Conservation (phyloP, 148 eudicot genomes). For the Cornus kousa region DNA sequence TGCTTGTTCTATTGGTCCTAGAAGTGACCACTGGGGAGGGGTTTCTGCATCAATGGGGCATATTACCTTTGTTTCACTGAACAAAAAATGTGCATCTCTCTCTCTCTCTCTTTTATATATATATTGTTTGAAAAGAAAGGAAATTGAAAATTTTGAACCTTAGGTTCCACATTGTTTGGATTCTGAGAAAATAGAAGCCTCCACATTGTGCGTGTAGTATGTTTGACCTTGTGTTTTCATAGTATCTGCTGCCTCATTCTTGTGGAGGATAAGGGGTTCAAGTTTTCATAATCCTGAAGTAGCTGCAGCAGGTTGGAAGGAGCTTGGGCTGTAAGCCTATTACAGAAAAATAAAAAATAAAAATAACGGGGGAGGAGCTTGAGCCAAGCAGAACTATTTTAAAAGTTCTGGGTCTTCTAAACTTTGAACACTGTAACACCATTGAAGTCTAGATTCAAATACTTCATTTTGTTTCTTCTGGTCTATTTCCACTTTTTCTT, state of each 20-base stretch:
- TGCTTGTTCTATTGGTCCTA: slow-evolving; percentile 64
- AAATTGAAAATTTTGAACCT: slow-evolving; percentile 2
- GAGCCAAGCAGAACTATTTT: background rate
- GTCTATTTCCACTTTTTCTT: background rate
- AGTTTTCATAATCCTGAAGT: background rate
- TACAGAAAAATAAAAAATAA: too few relatives aligned
- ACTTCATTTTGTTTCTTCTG: background rate
- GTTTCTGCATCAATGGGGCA: slow-evolving; percentile 92
- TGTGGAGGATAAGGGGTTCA: background rate
- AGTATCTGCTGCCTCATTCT: background rate
- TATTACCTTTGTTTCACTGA: slow-evolving; percentile 56
- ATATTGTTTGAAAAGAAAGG: background rate
- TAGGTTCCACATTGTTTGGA: background rate
- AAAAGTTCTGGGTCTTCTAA: background rate
- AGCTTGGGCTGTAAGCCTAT: background rate
- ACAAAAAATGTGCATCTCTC: background rate
- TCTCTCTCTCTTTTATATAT: background rate
- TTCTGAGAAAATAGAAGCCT: background rate
- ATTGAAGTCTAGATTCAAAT: background rate
- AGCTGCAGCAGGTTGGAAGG: background rate
- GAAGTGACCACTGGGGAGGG: slow-evolving; percentile 93
- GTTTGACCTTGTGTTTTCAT: background rate
- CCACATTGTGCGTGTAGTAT: background rate
- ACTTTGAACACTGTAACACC: background rate
- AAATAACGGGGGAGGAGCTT: background rate